These are phyloP conservation scores for Pulveroboletus frians DNA, from an alignment of 768 basidiomycete genomes.

Conservation along the genomic window DNA sequence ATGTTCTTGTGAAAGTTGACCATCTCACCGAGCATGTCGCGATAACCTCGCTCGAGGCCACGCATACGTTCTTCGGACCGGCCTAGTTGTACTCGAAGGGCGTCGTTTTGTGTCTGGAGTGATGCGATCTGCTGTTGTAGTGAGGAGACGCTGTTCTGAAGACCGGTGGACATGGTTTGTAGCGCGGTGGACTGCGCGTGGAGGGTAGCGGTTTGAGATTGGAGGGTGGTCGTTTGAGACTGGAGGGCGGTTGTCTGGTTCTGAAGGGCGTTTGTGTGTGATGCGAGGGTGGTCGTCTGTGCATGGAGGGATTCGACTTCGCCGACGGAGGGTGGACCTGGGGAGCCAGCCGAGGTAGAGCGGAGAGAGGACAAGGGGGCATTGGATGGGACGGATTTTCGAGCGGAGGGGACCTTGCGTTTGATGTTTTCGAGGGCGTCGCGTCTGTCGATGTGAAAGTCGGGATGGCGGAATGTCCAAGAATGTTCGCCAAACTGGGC, in stretches of 20 bases:
- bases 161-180: slow-evolving; percentile 27
- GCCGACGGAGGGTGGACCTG: slow-evolving; percentile 19
- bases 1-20: slow-evolving; percentile 67
- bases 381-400: slow-evolving; percentile 26
- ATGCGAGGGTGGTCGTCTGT: slow-evolving; percentile 26
- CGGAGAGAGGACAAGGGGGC: slow-evolving; percentile 26
- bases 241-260: slow-evolving; percentile 25
- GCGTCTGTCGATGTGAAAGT: slow-evolving; percentile 47
- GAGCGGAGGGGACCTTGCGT: slow-evolving; percentile 46
- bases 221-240: slow-evolving; percentile 26
- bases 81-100: slow-evolving; percentile 27
- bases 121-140: slow-evolving; percentile 28
- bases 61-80: slow-evolving; percentile 49
- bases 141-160: slow-evolving; percentile 23
- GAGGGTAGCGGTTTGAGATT: slow-evolving; percentile 29
- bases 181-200: slow-evolving; percentile 33
- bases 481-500: slow-evolving; percentile 60
- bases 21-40: slow-evolving; percentile 66
- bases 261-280: slow-evolving; percentile 29
- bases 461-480: slow-evolving; percentile 52
- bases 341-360: slow-evolving; percentile 23
- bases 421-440: slow-evolving; percentile 63
- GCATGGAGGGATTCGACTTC: slow-evolving; percentile 27
- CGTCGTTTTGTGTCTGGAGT: slow-evolving; percentile 27
- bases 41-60: slow-evolving; percentile 58